Conservation (phyloP, 2,329 filamentous ascomycete genomes). For the Venturia carpophila region DNA sequence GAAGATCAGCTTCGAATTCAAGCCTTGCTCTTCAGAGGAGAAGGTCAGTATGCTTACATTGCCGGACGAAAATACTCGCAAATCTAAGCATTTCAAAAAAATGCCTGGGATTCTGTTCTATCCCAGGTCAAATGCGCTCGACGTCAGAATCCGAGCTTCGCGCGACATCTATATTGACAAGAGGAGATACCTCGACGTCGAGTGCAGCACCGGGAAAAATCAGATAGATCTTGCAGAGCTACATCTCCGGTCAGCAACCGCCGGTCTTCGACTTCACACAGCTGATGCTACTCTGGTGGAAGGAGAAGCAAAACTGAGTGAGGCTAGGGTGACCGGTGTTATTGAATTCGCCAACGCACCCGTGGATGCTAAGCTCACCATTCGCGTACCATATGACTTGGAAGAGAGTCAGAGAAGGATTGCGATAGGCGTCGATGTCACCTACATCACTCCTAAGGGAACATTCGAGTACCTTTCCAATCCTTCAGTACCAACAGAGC, state of each 20-base stretch:
- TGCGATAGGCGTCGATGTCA: conserved; percentile 65
- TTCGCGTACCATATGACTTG: conserved; percentile 73
- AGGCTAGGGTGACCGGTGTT: conserved; percentile 34
- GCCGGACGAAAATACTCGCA: conserved; percentile 5
- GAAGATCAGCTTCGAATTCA: conserved; percentile 59
- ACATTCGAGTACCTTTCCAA: conserved; percentile 56
- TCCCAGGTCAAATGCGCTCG: conserved; percentile 59
- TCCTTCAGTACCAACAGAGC: conserved; percentile 59
- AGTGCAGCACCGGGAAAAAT: conserved; percentile 68
- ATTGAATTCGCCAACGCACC: conserved; percentile 41
- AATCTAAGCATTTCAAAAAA: conserved; percentile 6
- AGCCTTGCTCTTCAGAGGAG: conserved; percentile 40
- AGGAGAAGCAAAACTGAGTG: conserved; percentile 35
- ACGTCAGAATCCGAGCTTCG: conserved; percentile 58
- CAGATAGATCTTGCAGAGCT: conserved; percentile 44
- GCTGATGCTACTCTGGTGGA: conserved; percentile 39
- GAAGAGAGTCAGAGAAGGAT: conserved; percentile 69
- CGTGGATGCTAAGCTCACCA: conserved; percentile 41
- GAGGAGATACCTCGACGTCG: conserved; percentile 67
- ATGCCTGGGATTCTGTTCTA: conserved; percentile 37
- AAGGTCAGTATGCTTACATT: conserved; percentile 2
- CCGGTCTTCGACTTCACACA: conserved; percentile 50
- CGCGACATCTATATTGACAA: conserved; percentile 71
- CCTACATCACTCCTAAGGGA: conserved; percentile 61
- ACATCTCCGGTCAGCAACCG: conserved; percentile 51